Base-by-base conservation (phyloP, 441 rosid species). In the Populus hybrid region DNA sequence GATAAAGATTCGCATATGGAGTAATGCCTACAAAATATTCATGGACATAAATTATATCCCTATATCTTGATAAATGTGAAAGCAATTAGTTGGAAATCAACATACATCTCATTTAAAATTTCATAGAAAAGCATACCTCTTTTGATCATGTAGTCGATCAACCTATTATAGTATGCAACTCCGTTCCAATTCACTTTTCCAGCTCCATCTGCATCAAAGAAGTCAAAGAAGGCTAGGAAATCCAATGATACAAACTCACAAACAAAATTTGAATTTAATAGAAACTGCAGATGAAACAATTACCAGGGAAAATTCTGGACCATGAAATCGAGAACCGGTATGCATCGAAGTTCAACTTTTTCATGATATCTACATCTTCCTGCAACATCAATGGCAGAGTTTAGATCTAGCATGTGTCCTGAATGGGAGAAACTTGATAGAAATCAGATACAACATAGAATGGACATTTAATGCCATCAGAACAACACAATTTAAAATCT, bases 241-340 rank as follows among this genome's bases (percentile, higher is more conserved):
- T 36, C 70, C 66, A 38, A 24, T 12, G 50, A 20, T 1, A 31
- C 21, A 42, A 7, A 63, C 14, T 1, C 12, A 12, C 3, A 4
- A 0, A 33, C 24, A 29, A 2, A 2, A 2, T 5, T 21, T n/a
- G 3, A 12, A 5, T 28, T 29, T 29, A 66, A 12, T 4, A 2
- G 12, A 24, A 70, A 50, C 64, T 59, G 7, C 20, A 9, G 69
- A 31, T 40, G 56, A 64, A 68, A 65, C 79, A 69, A 33, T 76
- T 87, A 94, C 98, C 80, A 68, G 99, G 99, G 89, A 93, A 93
- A 86, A 96, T 91, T 86, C 98, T 91, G 23, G 98, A 90, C 98
- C 98, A 96, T 1, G 99, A 94, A 81, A 94, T 93, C 9, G 99
- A 96, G 88, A 96, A 94, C 69, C 99, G 86, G 77, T 95, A 95